Base-by-base conservation (phyloP, 331 rosid species). In the Malus hybrid region DNA sequence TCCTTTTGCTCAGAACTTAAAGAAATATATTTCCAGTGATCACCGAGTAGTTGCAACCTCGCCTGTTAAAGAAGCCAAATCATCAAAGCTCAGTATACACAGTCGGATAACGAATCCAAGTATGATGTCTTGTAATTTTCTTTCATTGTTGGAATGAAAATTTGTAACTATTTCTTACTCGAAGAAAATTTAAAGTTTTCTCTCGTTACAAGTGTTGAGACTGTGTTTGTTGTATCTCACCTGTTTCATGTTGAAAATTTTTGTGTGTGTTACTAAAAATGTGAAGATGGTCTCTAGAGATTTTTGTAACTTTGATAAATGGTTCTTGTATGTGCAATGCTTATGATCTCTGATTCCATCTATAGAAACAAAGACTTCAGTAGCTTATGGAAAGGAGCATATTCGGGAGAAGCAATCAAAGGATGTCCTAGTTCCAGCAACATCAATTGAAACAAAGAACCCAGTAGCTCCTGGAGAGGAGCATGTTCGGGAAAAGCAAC, bases 361-460 rank as follows among this genome's bases (percentile, higher is more conserved):
- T 50, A 6, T 50, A 50, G 56, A 16, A 55, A n/a, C 28, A 34
- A 62, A 46, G 64, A 66, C 33, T 80, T 50, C 10, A 65, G 54
- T 71, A 73, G 79, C 69, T 71, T 66, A 67, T 74, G 5, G 20
- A 39, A 76, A 76, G 69, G 73, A 67, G 67, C 65, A 66, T 72
- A 48, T 34, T 29, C 8, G 4, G 11, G 76, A 50, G 64, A 76
- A 78, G 59, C 42, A 28, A 59, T 28, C 29, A 46, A 24, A 31
- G 46, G 63, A 71, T 71, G 62, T 56, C 75, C 16, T 11, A 9
- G 62, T 66, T 74, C 79, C 60, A 22, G 67, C 22, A n/a, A 76
- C 24, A 60, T 73, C 74, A 6, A 0, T 13, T 60, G 56, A 74
- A 46, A 34, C 28, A 19, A 62, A 46, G 67, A 66, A 33, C 78